A percentile compares a stretch with the other conserved stretches of the same genome.
Evolutionary conservation across 2,329 filamentous ascomycete genomes (phyloP).

Genomic region (Talaromyces sp.): DNA sequence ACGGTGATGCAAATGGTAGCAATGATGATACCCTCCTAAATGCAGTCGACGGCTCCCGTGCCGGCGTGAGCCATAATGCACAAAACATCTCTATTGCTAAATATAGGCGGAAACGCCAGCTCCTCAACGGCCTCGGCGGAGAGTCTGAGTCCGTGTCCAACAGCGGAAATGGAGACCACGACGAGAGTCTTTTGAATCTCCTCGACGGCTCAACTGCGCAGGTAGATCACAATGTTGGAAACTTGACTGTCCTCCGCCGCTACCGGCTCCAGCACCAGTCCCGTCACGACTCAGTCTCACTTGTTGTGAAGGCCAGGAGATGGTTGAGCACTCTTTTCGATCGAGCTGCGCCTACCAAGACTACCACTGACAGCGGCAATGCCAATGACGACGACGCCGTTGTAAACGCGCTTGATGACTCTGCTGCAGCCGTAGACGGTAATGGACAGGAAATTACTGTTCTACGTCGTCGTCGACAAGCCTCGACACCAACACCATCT

Average conservation of each 20-base stretch:
- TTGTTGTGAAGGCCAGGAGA: not conserved
- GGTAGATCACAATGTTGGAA: not conserved
- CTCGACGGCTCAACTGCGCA: not conserved
- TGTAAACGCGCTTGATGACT: not conserved
- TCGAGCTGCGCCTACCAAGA: not conserved
- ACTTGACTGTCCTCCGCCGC: conserved; percentile 1
- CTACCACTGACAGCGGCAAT: not conserved
- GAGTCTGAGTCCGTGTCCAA: not conserved
- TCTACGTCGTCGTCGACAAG: not conserved
- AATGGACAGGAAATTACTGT: not conserved
- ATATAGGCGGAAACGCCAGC: not conserved
- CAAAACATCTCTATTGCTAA: not conserved
- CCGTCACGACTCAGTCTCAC: not conserved
- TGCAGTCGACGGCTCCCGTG: not conserved
- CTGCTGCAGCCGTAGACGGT: not conserved
- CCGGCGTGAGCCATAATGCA: not conserved
- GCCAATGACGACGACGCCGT: not conserved
- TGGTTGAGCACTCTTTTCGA: not conserved
- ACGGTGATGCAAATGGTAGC: not conserved
- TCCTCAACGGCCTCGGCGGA: not conserved
- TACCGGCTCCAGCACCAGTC: not conserved
- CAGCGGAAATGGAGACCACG: not conserved
- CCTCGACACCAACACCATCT: not conserved
- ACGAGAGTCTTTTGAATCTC: not conserved
- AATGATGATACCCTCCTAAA: not conserved